Conservation (phyloP, 495 filamentous ascomycete species). For the Polyplosphaeria fusca region DNA sequence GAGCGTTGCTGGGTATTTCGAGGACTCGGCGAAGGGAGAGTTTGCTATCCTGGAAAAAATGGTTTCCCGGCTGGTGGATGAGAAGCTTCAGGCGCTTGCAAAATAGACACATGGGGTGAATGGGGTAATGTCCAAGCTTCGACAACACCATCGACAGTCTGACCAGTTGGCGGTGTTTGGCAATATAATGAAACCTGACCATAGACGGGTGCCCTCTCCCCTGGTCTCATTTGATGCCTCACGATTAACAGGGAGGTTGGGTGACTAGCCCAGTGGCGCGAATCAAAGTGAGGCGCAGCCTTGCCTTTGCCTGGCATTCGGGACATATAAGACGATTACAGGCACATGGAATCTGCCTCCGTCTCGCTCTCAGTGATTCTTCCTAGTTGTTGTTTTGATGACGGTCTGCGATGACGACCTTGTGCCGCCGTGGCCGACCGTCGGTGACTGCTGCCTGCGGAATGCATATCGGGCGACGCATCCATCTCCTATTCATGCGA, state of each 20-base stretch:
- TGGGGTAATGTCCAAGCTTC: too few relatives aligned
- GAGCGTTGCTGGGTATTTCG: conserved; percentile 70
- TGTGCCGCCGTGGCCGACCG: neutral
- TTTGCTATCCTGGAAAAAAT: conserved; percentile 77
- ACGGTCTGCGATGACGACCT: neutral
- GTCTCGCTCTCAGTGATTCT: neutral
- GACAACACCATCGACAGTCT: too few relatives aligned
- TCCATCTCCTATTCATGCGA: neutral
- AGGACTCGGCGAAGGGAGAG: conserved; percentile 50
- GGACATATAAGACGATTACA: conserved; percentile 5
- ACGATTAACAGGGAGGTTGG: conserved; percentile 19
- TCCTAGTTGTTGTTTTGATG: too few relatives aligned
- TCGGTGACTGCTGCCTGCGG: conserved; percentile 10
- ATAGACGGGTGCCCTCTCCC: too few relatives aligned
- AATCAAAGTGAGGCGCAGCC: conserved; percentile 30
- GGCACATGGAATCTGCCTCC: neutral
- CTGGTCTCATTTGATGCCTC: conserved; percentile 8
- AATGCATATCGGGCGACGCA: conserved; percentile 12
- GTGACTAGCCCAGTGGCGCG: conserved; percentile 14
- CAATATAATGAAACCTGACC: too few relatives aligned
- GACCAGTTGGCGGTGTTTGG: too few relatives aligned
- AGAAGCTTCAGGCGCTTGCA: conserved; percentile 48
- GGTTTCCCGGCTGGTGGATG: conserved; percentile 73
- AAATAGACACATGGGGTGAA: conserved; percentile 8
- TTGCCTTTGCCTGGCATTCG: neutral